These are phyloP conservation scores for Aspergillus funiculosus DNA, from an alignment of 495 filamentous ascomycete genomes.

Conservation along the genomic window DNA sequence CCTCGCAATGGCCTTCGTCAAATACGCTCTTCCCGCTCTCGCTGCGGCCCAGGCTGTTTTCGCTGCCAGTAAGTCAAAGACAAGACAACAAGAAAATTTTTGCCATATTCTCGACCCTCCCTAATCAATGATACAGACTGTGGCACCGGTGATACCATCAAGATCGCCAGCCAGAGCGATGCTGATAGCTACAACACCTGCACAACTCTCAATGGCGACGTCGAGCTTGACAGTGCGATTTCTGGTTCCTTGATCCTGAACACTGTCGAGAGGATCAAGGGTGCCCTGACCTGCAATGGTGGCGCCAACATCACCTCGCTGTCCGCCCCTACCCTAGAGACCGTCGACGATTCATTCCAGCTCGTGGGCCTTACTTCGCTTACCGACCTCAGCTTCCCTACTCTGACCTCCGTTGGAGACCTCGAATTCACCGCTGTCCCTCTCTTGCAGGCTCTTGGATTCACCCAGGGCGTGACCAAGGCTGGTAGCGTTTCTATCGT, in stretches of 20 bases:
- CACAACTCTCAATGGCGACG: slow-evolving; percentile 59
- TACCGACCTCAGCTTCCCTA: slow-evolving; percentile 53
- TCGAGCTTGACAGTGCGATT: slow-evolving; percentile 56
- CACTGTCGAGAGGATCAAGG: slow-evolving; percentile 55
- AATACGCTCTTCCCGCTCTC: slow-evolving; percentile 68
- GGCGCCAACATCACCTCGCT: slow-evolving; percentile 54
- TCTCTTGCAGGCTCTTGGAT: slow-evolving; percentile 58
- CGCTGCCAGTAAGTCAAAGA: slow-evolving; percentile 44
- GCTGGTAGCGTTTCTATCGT: slow-evolving; percentile 64
- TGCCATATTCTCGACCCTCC: neutral
- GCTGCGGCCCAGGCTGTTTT: slow-evolving; percentile 58
- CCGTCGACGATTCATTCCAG: slow-evolving; percentile 58
- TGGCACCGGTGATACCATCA: slow-evolving; percentile 35
- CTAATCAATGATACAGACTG: slow-evolving; percentile 23
- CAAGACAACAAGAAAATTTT: no score
- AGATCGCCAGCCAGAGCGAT: slow-evolving; percentile 65
- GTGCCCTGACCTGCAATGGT: slow-evolving; percentile 58
- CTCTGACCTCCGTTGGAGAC: slow-evolving; percentile 54
- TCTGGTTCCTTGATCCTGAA: slow-evolving; percentile 42
- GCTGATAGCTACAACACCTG: slow-evolving; percentile 62
- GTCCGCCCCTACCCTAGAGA: slow-evolving; percentile 40
- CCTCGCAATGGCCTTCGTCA: slow-evolving; percentile 71
- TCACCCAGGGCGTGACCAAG: slow-evolving; percentile 57
- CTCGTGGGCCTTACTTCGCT: slow-evolving; percentile 62
- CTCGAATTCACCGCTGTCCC: slow-evolving; percentile 73